A percentile compares a stretch with the other conserved stretches of the same genome.
Evolutionary conservation across 176 grass and related monocot genomes (phyloP).

Genomic region (Musa acuminata): DNA sequence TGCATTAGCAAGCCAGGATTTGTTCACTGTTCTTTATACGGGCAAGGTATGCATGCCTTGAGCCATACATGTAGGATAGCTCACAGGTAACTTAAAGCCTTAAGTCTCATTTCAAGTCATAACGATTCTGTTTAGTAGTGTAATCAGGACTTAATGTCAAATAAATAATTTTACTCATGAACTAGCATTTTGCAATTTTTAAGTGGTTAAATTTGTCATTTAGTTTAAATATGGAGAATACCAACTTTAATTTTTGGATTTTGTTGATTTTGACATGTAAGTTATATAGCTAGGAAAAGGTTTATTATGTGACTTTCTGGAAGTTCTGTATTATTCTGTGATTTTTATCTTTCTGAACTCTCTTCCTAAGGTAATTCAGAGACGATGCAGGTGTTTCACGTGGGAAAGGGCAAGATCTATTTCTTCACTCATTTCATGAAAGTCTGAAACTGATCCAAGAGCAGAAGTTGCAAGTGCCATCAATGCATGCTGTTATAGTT

Average conservation of each 20-base stretch:
- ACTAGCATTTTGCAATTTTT: not conserved
- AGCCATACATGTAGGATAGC: not conserved
- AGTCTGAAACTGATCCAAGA: conserved; percentile 60
- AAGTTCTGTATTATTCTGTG: not conserved
- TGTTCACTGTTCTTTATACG: not conserved
- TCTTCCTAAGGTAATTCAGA: conserved; percentile 4
- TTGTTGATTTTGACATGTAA: no score
- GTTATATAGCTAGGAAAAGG: not conserved
- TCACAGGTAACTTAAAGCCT: not conserved
- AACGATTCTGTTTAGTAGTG: not conserved
- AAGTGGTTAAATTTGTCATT: not conserved
- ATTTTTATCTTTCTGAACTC: conserved; percentile 14
- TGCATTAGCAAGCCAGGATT: not conserved
- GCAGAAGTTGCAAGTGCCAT: conserved; percentile 74
- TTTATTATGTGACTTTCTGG: not conserved
- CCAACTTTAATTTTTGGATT: no score
- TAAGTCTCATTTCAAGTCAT: not conserved
- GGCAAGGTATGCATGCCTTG: not conserved
- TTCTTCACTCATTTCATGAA: conserved; percentile 89
- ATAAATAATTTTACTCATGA: not conserved
- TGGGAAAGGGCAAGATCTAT: conserved; percentile 95
- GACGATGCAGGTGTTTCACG: conserved; percentile 70
- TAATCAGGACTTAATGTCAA: not conserved
- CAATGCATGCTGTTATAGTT: conserved; percentile 76
- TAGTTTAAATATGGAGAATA: no score